Evolutionary conservation across 768 basidiomycete genomes (phyloP), one percentile per base, ranked within the genome.

Genomic region (Russula brevipes): DNA sequence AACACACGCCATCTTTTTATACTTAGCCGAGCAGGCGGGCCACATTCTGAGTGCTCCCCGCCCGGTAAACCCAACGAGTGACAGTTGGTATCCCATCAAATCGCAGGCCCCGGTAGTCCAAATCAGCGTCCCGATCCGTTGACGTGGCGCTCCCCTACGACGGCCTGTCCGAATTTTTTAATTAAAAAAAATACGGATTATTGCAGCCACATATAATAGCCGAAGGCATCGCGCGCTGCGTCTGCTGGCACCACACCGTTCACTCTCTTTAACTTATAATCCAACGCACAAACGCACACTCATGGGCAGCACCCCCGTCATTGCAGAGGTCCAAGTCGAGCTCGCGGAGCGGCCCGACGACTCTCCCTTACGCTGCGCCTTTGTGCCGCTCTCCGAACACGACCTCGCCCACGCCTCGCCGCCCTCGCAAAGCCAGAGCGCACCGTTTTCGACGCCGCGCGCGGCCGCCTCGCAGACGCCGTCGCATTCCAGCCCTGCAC

Each of bases 401-500:
- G 67, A 68, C 55, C 19, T 68, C 44, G n/a, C 10, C 33, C 53
- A 49, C 10, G 61, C 30, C 58, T 68, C 7, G 30, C 60, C 1
- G 24, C 60, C 19, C 61, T 66, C 51, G 66, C 67, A 36, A 47
- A 42, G 3, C 67, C 67, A 6, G 38, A 68, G 42, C 47, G 60
- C 31, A 63, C 58, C 19, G 51, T 68, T 5, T 68, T 68, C 36
- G 65, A 68, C 14, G 42, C 56, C 12, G 45, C 54, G n/a, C 57
- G 57, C n/a, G 65, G 67, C 35, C 69, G 64, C 24, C 65, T 66
- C 14, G 78, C 75, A 17, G 79, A 81, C 60, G 73, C 69, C 54
- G 70, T 81, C 61, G 73, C 76, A 0, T 80, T 81, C 63, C 80
- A 81, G 63, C 80, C 79, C 0, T 80, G 77, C 64, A 52, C 68